Evolutionary conservation across 1,284 basidiomycete genomes (phyloP), one percentile per base, ranked within the genome.

Genomic region (Cystobasidium pallidum): DNA sequence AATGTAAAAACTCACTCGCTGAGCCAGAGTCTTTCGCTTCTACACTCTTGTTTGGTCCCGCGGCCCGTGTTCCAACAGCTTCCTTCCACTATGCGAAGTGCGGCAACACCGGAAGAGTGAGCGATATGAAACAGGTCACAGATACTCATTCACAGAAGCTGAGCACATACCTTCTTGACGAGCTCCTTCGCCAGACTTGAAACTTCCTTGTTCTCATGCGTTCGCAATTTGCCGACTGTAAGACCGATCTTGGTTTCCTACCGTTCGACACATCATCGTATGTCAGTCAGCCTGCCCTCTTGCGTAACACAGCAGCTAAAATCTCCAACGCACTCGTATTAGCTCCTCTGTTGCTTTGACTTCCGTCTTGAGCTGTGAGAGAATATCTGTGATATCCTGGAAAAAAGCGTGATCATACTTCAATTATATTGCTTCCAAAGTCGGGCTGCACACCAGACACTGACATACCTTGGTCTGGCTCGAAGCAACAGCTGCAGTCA

Each of bases 161-260:
- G n/a, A 10, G 21, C 28, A 52, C 65, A 73, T 74, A 76, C 77
- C 80, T 89, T 89, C 82, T 89, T 91, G 57, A 98, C 94, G 41
- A 98, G 85, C 77, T 94, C 92, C 81, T 97, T 97, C 15, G 95
- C 92, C 2, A 92, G 83, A 71, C 91, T 88, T 2, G 91, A 81
- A 2, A 98, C 87, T 24, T 87, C 85, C 77, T 90, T 89, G 21
- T 87, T 84, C 0, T 86, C 81, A 80, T 93, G 87, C 34, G 86
- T 85, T 55, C 94, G 87, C 30, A 97, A 84, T 83, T 96, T 97
- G 62, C 93, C 94, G 2, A 98, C 91, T 0, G 92, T 91, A 13
- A 96, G 84, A 73, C 94, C 94, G 3, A 91, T 91, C 83, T 91
- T 93, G 78, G 91, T 93, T 81, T 92, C 91, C 91, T 92, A 78